phyloP scores from a whole-genome alignment of 1,284 basidiomycete species.

The Vanrija humicola region DNA sequence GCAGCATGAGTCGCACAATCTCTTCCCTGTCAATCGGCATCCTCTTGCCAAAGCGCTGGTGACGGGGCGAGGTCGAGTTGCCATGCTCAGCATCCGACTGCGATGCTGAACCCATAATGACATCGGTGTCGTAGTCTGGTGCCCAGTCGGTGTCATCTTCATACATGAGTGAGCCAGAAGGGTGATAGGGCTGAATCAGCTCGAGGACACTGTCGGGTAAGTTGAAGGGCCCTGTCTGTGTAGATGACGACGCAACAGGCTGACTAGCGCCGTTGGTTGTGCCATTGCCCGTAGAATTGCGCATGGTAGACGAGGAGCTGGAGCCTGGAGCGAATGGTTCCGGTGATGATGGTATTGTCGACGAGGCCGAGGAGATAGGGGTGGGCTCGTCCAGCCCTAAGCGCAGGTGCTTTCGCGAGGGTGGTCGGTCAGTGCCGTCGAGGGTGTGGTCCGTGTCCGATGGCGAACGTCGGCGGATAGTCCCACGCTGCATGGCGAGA shows the following conservation, averaged over 20 bases:
- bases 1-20: conserved; percentile 83
- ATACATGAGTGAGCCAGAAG: conserved; percentile 36
- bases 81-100: conserved; percentile 7
- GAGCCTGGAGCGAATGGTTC: neutral
- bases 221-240: conserved; percentile 1
- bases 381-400: too few relatives aligned
- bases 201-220: neutral
- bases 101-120: conserved; percentile 11
- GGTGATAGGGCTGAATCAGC: conserved; percentile 6
- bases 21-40: conserved; percentile 74
- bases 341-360: neutral
- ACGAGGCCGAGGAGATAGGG: neutral
- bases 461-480: conserved; percentile 14
- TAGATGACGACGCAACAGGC: too few relatives aligned
- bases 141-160: conserved; percentile 40
- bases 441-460: conserved; percentile 1
- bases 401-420: neutral
- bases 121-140: conserved; percentile 8
- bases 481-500: conserved; percentile 17
- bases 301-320: neutral
- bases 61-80: neutral
- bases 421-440: neutral
- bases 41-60: conserved; percentile 24
- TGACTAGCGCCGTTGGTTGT: too few relatives aligned
- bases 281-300: too few relatives aligned